Percentiles rank a stretch among this genome's conserved stretches.
Evolutionary conservation across 805 yeast species (phyloP).

Genomic region (Torulaspora microellipsoides): DNA sequence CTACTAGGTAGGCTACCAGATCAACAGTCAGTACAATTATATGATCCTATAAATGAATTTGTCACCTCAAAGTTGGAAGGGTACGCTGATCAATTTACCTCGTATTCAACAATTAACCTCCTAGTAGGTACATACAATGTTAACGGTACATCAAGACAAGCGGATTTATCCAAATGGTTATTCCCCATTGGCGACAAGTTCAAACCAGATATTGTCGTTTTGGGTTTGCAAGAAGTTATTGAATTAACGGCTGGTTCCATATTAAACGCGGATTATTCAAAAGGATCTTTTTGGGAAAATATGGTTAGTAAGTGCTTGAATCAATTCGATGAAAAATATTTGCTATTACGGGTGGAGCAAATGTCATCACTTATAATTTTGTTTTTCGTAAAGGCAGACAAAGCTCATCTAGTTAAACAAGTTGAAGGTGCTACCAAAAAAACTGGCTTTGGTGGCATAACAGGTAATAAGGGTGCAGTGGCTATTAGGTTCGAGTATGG

Average conservation of each 20-base stretch:
- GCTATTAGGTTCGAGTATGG: constrained; percentile 86
- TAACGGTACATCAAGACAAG: constrained; percentile 59
- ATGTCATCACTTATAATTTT: constrained; percentile 65
- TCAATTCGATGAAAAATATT: constrained; percentile 47
- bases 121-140: constrained; percentile 86
- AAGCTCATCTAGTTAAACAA: constrained; percentile 54
- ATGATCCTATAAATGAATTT: constrained; percentile 84
- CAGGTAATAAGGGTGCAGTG: constrained; percentile 96
- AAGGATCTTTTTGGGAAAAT: constrained; percentile 74
- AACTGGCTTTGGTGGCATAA: constrained; percentile 94
- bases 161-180: constrained; percentile 70
- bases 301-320: constrained; percentile 61
- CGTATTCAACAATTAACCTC: constrained; percentile 53
- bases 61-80: constrained; percentile 57
- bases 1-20: constrained; percentile 76
- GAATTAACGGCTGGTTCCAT: constrained; percentile 91
- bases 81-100: constrained; percentile 49
- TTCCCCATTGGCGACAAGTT: constrained; percentile 61
- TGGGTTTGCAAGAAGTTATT: constrained; percentile 92
- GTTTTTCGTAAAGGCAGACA: constrained; percentile 53
- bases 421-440: constrained; percentile 94
- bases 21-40: constrained; percentile 65
- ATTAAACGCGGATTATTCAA: constrained; percentile 75
- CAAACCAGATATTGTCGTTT: constrained; percentile 75
- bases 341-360: constrained; percentile 69